Conservation (phyloP, 495 filamentous ascomycete species). For the Penicillium parvum region DNA sequence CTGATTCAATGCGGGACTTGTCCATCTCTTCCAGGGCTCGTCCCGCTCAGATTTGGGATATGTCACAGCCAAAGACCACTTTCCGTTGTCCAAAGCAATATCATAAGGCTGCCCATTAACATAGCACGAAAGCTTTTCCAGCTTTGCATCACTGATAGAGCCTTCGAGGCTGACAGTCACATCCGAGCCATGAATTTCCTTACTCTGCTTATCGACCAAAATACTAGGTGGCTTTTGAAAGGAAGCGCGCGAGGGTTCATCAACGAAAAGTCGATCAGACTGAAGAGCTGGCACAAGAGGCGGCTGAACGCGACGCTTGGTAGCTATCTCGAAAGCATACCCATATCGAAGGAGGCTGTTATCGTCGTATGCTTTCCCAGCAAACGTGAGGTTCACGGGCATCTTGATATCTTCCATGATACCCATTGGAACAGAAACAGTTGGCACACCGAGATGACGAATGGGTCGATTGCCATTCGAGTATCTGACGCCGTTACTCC, state of each 20-base stretch:
- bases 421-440: conserved; percentile 36
- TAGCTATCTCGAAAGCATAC: conserved; percentile 28
- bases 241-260: background rate
- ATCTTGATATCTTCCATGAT: conserved; percentile 34
- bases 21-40: conserved; percentile 26
- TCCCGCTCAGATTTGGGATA: conserved; percentile 28
- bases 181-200: conserved; percentile 15
- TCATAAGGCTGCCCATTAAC: conserved; percentile 28
- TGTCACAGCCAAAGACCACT: conserved; percentile 18
- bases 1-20: conserved; percentile 27
- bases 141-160: conserved; percentile 1
- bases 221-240: background rate
- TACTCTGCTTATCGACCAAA: conserved; percentile 20
- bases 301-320: conserved; percentile 22
- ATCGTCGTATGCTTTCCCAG: conserved; percentile 33
- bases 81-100: conserved; percentile 4
- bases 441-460: conserved; percentile 34
- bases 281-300: conserved; percentile 21
- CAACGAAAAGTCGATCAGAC: conserved; percentile 20
- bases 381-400: conserved; percentile 36
- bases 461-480: conserved; percentile 34
- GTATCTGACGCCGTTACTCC: conserved; percentile 36
- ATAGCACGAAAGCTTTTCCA: conserved; percentile 17
- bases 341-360: conserved; percentile 26
- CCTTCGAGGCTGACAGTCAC: conserved; percentile 22